Conservation (phyloP, 352 stramenopile species). For the Bremia lactucae region DNA sequence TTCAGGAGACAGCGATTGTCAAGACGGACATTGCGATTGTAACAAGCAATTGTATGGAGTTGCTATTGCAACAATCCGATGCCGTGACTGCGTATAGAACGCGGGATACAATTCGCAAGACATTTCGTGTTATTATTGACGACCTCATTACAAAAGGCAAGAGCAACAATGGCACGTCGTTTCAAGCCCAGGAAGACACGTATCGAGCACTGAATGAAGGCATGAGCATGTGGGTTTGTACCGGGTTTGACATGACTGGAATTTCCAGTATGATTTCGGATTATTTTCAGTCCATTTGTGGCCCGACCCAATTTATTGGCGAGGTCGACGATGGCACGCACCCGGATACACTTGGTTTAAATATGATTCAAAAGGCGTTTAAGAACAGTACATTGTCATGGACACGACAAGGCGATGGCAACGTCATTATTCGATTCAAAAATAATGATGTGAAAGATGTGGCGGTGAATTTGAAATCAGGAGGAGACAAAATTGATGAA, state of each 20-base stretch:
- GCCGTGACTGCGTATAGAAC: conserved; percentile 13
- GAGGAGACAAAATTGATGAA: conserved; percentile 30
- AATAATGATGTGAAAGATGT: conserved; percentile 40
- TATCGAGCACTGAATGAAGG: conserved; percentile 10
- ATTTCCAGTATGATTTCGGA: conserved; percentile 18
- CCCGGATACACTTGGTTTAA: conserved; percentile 30
- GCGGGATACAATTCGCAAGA: conserved; percentile 15
- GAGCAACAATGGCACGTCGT: conserved; percentile 14
- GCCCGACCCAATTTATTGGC: conserved; percentile 21
- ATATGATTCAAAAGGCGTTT: conserved; percentile 30
- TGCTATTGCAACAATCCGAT: conserved; percentile 12
- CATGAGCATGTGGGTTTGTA: conserved; percentile 7
- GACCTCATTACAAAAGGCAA: conserved; percentile 13
- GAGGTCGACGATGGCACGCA: conserved; percentile 33
- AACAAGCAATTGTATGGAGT: conserved; percentile 23
- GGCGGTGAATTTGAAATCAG: conserved; percentile 28
- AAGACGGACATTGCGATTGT: conserved; percentile 22
- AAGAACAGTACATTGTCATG: conserved; percentile 25
- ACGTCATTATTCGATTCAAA: conserved; percentile 29
- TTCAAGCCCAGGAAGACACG: conserved; percentile 6
- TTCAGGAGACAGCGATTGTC: conserved; percentile 23
- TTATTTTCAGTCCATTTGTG: conserved; percentile 26
- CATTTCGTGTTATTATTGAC: conserved; percentile 16
- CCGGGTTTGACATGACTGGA: conserved; percentile 16
- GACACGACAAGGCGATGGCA: conserved; percentile 30